Evolutionary conservation across 208 protist species (phyloP).

Genomic region (Borovskyia barvae): DNA sequence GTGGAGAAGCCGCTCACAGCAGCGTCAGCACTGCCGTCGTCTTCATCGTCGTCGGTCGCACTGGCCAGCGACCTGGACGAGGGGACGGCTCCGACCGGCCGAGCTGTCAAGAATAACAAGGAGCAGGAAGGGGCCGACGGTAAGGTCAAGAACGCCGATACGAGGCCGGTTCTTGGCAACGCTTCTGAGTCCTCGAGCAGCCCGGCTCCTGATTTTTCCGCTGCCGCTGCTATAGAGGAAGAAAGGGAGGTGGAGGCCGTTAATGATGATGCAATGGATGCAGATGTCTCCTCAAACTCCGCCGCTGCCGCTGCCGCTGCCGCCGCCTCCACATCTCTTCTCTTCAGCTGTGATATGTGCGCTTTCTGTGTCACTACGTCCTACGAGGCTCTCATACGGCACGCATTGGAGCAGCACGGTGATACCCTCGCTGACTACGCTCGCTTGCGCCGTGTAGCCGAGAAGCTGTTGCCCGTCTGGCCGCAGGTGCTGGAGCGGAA

Average conservation of each 20-base stretch:
- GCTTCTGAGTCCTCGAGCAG: no score
- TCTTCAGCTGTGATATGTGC: conserved; percentile 82
- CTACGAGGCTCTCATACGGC: conserved; percentile 41
- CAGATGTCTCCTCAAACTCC: conserved; percentile 9
- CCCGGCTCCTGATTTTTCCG: no score
- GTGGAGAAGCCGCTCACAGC: background rate
- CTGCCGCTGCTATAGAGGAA: conserved; percentile 1
- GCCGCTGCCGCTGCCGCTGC: background rate
- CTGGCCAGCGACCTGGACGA: no score
- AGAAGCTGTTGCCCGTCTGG: conserved; percentile 57
- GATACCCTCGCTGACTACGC: conserved; percentile 53
- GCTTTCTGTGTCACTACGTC: conserved; percentile 43
- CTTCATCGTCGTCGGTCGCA: background rate
- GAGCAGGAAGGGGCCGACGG: no score
- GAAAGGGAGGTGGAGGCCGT: background rate
- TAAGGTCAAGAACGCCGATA: no score
- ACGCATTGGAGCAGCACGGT: conserved; percentile 59
- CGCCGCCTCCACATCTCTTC: background rate
- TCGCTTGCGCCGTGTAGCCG: conserved; percentile 35
- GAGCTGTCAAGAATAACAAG: no score
- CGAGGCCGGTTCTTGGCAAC: no score
- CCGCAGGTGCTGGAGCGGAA: conserved; percentile 31
- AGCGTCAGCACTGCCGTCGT: background rate
- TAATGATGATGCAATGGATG: conserved; percentile 2
- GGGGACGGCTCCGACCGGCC: no score